A percentile compares a stretch with the other conserved stretches of the same genome.
Conservation (phyloP, 1,284 basidiomycete species). For the Ceratobasidium papillatum region DNA sequence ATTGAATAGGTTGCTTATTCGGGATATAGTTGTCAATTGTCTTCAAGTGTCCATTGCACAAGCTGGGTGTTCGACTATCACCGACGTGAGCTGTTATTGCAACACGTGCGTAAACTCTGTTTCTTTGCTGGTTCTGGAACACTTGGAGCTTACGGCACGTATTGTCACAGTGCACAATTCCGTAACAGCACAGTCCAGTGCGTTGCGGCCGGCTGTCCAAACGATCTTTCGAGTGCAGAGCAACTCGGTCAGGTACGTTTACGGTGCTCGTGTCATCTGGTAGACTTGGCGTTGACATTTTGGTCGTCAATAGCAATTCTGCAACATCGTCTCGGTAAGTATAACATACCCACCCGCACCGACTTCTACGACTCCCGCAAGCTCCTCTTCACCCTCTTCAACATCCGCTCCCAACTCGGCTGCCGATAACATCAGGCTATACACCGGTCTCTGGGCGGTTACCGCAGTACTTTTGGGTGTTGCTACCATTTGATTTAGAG, state of each 20-base stretch:
- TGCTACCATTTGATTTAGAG: slow-evolving; percentile 5
- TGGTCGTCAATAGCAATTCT: slow-evolving; percentile 15
- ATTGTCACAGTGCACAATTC: slow-evolving; percentile 4
- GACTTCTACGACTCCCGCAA: not conserved
- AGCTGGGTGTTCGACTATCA: slow-evolving; percentile 19
- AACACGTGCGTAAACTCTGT: slow-evolving; percentile 5
- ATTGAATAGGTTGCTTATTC: not conserved
- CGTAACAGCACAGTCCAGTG: slow-evolving; percentile 21
- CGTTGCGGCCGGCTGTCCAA: slow-evolving; percentile 9
- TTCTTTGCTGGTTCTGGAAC: not conserved
- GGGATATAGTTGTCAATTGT: slow-evolving; percentile 5
- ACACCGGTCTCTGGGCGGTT: not conserved
- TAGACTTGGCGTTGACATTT: not conserved
- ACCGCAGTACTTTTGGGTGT: not conserved
- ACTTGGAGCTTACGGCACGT: not conserved
- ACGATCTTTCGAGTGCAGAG: slow-evolving; percentile 21
- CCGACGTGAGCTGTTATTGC: slow-evolving; percentile 20
- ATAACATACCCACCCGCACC: slow-evolving; percentile 10
- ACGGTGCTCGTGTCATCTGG: not conserved
- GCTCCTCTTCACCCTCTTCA: slow-evolving; percentile 2
- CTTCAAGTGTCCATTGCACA: slow-evolving; percentile 18
- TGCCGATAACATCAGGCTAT: not conserved
- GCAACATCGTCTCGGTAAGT: slow-evolving; percentile 27
- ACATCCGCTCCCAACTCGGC: not conserved
- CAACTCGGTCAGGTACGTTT: slow-evolving; percentile 4